These are phyloP conservation scores for Trametes sp. DNA, from an alignment of 1,284 basidiomycete species.

Conservation along the genomic window DNA sequence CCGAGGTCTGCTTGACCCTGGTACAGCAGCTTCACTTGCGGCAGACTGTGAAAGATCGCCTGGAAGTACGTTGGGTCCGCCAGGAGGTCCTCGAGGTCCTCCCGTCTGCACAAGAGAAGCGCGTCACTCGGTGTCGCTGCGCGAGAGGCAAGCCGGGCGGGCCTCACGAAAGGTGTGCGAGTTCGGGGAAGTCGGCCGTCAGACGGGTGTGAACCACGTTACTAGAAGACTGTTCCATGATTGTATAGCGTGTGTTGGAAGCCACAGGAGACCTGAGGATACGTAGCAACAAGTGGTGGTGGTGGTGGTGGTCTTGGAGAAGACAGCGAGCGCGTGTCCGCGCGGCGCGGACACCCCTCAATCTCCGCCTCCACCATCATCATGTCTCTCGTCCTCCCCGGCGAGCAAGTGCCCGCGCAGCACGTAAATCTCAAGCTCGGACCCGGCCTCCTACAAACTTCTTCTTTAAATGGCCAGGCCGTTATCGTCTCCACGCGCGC, in stretches of 20 bases:
- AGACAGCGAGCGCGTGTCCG: neutral
- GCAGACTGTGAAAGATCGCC: conserved; percentile 82
- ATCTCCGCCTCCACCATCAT: conserved; percentile 43
- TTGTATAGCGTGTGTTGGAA: neutral
- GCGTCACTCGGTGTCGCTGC: conserved; percentile 7
- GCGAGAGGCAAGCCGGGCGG: neutral
- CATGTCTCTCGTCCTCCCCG: conserved; percentile 72
- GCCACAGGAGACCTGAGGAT: neutral
- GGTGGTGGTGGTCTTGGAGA: conserved; percentile 11
- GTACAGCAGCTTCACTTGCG: conserved; percentile 76
- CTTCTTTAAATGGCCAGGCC: conserved; percentile 41
- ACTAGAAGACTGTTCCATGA: conserved; percentile 17
- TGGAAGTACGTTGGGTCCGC: conserved; percentile 86
- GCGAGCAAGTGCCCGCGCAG: conserved; percentile 70
- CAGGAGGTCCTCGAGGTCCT: conserved; percentile 89
- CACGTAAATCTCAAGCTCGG: conserved; percentile 83
- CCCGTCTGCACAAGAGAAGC: conserved; percentile 57
- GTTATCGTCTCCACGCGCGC: conserved; percentile 71
- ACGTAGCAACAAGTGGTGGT: neutral
- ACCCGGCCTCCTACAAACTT: conserved; percentile 70
- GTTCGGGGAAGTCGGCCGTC: conserved; percentile 72
- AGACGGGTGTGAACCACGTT: conserved; percentile 54
- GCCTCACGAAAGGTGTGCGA: conserved; percentile 71
- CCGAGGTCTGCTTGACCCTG: conserved; percentile 80
- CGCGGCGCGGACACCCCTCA: conserved; percentile 1